phyloP scores from a whole-genome alignment of 2,329 filamentous ascomycete genomes.

The Fusarium sp. region DNA sequence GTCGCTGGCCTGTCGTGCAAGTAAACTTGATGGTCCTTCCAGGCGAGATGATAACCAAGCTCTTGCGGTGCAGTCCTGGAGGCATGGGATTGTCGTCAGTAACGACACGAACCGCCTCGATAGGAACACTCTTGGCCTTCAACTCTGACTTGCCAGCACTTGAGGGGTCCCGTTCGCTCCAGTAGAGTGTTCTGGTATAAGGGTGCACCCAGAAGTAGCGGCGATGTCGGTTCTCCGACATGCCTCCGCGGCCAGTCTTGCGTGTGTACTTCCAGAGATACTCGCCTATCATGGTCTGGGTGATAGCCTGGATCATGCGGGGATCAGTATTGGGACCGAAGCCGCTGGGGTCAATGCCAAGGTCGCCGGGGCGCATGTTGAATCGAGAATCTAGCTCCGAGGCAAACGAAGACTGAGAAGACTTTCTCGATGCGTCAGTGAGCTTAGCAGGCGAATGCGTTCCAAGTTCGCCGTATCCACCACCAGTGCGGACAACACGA shows the following conservation, averaged over 20 bases:
- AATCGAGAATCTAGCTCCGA: constrained; percentile 95
- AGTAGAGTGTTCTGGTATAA: constrained; percentile 95
- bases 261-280: constrained; percentile 99
- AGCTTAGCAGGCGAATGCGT: constrained; percentile 62
- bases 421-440: constrained; percentile 62
- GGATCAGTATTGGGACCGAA: constrained; percentile 85
- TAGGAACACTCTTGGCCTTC: constrained; percentile 87
- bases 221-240: constrained; percentile 90
- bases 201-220: constrained; percentile 99
- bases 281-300: constrained; percentile 99
- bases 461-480: constrained; percentile 61
- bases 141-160: constrained; percentile 81
- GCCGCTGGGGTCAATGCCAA: constrained; percentile 66
- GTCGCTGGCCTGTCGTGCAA: constrained; percentile 90
- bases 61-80: constrained; percentile 94
- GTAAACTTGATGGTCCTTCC: constrained; percentile 94
- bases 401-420: constrained; percentile 93
- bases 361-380: constrained; percentile 74
- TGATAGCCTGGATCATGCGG: constrained; percentile 98
- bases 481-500: constrained; percentile 59
- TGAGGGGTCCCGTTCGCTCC: constrained; percentile 91
- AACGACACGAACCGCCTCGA: constrained; percentile 92
- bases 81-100: constrained; percentile 96
- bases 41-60: constrained; percentile 88
- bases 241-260: constrained; percentile 87